These are phyloP conservation scores for Lasiosphaeris hirsuta DNA, from an alignment of 495 filamentous ascomycete genomes.

Conservation along the genomic window DNA sequence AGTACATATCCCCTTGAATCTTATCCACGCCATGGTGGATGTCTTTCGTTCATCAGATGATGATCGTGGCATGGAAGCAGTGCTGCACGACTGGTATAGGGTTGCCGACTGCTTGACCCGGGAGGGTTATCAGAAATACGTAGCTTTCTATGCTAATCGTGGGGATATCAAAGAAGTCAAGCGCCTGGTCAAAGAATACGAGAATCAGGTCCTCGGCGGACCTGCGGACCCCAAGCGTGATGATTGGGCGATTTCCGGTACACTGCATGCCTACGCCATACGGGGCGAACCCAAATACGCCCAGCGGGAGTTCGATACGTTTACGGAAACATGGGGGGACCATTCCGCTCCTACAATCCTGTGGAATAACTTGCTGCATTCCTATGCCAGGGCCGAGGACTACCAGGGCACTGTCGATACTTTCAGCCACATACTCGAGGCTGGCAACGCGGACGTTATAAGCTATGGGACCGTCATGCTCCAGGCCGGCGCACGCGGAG, in stretches of 20 bases:
- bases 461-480: constrained; percentile 71
- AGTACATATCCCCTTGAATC: not conserved
- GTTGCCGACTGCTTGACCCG: constrained; percentile 35
- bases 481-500: constrained; percentile 67
- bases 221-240: constrained; percentile 36
- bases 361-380: constrained; percentile 78
- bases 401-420: constrained; percentile 56
- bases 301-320: constrained; percentile 55
- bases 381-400: constrained; percentile 62
- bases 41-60: constrained; percentile 41
- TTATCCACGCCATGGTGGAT: constrained; percentile 24
- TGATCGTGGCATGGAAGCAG: constrained; percentile 42
- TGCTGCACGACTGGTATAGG: constrained; percentile 54
- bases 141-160: constrained; percentile 49
- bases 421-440: constrained; percentile 55
- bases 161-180: constrained; percentile 52
- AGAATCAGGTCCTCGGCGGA: constrained; percentile 28
- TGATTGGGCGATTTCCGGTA: constrained; percentile 28
- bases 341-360: constrained; percentile 46
- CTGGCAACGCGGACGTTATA: constrained; percentile 50
- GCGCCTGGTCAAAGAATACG: constrained; percentile 55
- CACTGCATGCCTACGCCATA: constrained; percentile 65
- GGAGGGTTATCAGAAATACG: constrained; percentile 46
- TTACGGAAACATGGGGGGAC: constrained; percentile 51
- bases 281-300: constrained; percentile 59